Conservation (phyloP, 2,329 filamentous ascomycete species). For the Fusarium secorum region DNA sequence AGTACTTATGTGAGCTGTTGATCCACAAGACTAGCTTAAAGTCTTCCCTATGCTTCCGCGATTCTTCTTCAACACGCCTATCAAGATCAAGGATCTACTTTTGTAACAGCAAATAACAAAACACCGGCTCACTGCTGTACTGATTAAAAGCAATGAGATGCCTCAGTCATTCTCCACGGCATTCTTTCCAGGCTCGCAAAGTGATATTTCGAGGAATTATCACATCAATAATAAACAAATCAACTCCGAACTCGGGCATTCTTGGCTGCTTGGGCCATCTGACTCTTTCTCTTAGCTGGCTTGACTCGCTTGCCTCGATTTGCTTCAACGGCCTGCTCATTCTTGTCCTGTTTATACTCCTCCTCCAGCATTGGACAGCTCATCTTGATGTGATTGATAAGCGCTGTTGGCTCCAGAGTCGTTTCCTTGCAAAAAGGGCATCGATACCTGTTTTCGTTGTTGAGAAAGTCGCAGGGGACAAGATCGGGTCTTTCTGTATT, state of each 20-base stretch:
- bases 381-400: conserved; percentile 5
- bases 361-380: neutral
- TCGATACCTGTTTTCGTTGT: neutral
- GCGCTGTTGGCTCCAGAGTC: neutral
- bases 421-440: conserved; percentile 13
- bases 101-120: neutral
- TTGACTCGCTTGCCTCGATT: neutral
- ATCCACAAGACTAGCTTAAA: neutral
- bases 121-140: neutral
- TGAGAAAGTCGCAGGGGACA: conserved; percentile 6
- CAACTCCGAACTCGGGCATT: neutral
- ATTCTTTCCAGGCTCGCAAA: neutral
- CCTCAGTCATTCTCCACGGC: neutral
- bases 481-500: neutral
- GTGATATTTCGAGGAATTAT: neutral
- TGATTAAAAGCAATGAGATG: neutral
- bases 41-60: neutral
- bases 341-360: neutral
- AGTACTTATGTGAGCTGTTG: neutral
- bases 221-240: neutral
- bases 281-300: neutral
- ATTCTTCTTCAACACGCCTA: neutral
- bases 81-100: neutral
- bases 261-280: neutral
- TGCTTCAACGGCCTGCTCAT: neutral